Conservation (phyloP, 305 asterid species). For the Lippia alba region DNA sequence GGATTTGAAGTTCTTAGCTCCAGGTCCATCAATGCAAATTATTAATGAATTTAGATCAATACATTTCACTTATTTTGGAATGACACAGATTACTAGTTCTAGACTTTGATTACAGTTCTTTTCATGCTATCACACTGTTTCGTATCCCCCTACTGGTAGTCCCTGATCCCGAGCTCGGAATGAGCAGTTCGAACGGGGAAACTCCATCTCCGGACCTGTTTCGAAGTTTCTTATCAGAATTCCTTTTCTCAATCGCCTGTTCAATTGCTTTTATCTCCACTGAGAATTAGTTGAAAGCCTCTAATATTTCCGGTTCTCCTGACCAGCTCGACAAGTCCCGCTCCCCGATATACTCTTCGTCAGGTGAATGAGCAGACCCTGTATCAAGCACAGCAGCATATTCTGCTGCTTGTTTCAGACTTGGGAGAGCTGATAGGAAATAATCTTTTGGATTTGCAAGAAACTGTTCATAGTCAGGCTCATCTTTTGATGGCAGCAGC, state of each 20-base stretch:
- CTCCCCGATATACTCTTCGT: constrained; percentile 66
- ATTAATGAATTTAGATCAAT: background rate
- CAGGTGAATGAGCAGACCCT: constrained; percentile 59
- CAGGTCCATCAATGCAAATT: background rate
- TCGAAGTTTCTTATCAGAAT: constrained; percentile 38
- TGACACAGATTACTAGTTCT: background rate
- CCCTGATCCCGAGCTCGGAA: constrained; percentile 59
- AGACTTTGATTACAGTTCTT: background rate
- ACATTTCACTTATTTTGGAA: background rate
- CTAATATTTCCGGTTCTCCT: constrained; percentile 50
- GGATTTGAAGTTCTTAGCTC: too few relatives aligned
- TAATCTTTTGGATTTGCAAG: constrained; percentile 51
- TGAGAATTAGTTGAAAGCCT: constrained; percentile 50
- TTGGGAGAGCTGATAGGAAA: constrained; percentile 52
- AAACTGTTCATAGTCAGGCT: constrained; percentile 48
- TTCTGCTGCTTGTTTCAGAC: constrained; percentile 53
- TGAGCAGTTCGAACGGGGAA: constrained; percentile 60
- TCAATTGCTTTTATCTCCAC: constrained; percentile 48
- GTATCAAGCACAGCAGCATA: constrained; percentile 58
- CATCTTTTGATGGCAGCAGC: constrained; percentile 49
- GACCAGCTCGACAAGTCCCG: constrained; percentile 58
- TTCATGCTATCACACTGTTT: constrained; percentile 46
- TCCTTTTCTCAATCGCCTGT: constrained; percentile 55
- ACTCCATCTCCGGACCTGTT: constrained; percentile 64
- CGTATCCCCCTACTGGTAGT: constrained; percentile 69